Evolutionary conservation across 2,329 filamentous ascomycete genomes (phyloP), one percentile per base, ranked within the genome.

Genomic region (Mariannaea sp.): DNA sequence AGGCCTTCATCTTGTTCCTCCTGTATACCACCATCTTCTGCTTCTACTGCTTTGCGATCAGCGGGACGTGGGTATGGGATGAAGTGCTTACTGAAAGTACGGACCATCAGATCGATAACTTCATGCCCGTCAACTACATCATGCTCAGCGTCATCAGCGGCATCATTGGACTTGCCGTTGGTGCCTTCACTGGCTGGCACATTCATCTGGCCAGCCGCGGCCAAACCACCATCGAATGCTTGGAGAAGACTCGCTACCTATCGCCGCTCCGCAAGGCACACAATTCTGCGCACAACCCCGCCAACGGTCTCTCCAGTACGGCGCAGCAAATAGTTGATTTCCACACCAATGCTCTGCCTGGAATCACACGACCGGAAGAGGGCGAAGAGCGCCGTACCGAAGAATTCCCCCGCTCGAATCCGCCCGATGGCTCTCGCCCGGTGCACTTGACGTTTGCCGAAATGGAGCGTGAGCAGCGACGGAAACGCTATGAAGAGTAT

Each of bases 161-260:
- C 12, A 95, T 99, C 62, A 95, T 99, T 57, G 91, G 90, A 0
- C 73, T 99, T 7, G 93, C 97, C 1, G 79, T 99, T 16, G 86
- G 86, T 10, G 91, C 90, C 0, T 99, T 99, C 68, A 96, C 92
- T 1, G 82, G 77, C 1, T 99, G 94, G 92, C 94, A 99, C 77
- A 80, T 97, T 50, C 84, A 89, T 70, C 80, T 99, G 1, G 90
- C 90, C 1, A 76, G 82, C 48, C 82, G 83, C 20, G 91, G 90
- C 3, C 86, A 95, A 73, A 99, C 94, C 1, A 99, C 94, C 3
- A 97, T 99, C 54, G 94, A 99, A 71, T 96, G 89, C 65, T 77
- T 99, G 55, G 94, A 99, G 73, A 97, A 94, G 78, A 97, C 93
- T 2, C 84, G 94, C 49, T 99, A 99, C 73, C 81, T 96, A 7